These are phyloP conservation scores for Penicillium lividum DNA, from an alignment of 495 filamentous ascomycete genomes.

Conservation along the genomic window DNA sequence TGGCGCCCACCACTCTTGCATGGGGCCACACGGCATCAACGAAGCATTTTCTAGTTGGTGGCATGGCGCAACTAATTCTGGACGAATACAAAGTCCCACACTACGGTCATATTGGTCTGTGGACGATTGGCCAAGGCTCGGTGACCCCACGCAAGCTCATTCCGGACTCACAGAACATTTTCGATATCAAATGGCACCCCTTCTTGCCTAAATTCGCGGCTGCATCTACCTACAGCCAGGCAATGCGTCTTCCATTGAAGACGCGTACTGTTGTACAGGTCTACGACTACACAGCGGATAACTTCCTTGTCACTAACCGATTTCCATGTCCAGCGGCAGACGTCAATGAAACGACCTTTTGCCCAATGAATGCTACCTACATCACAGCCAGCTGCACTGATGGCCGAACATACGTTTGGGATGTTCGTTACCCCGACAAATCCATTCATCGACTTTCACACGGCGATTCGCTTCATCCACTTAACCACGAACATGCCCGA, in stretches of 20 bases:
- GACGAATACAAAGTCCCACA: slow-evolving; percentile 55
- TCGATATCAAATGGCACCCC: slow-evolving; percentile 80
- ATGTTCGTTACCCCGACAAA: slow-evolving; percentile 57
- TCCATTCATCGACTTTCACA: slow-evolving; percentile 71
- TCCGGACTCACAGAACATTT: slow-evolving; percentile 68
- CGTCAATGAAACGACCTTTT: slow-evolving; percentile 78
- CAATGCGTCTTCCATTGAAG: slow-evolving; percentile 33
- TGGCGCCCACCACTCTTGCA: slow-evolving; percentile 65
- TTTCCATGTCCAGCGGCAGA: slow-evolving; percentile 77
- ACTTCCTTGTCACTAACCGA: slow-evolving; percentile 13
- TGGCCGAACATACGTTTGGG: slow-evolving; percentile 83
- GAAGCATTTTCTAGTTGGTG: slow-evolving; percentile 66
- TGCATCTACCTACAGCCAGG: slow-evolving; percentile 50
- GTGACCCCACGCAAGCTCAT: slow-evolving; percentile 44
- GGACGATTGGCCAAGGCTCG: slow-evolving; percentile 57
- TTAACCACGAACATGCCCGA: slow-evolving; percentile 52
- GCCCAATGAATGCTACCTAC: slow-evolving; percentile 52
- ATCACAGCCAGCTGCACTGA: slow-evolving; percentile 84
- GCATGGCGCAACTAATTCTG: slow-evolving; percentile 66
- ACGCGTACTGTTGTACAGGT: slow-evolving; percentile 53
- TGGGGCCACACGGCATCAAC: slow-evolving; percentile 61
- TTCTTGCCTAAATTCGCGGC: slow-evolving; percentile 56
- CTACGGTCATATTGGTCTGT: slow-evolving; percentile 72
- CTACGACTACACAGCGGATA: slow-evolving; percentile 38
- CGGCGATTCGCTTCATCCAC: slow-evolving; percentile 64